Evolutionary conservation across 1,284 basidiomycete species (phyloP), one percentile per base, ranked within the genome.

Genomic region (Exobasidium rhododendri): DNA sequence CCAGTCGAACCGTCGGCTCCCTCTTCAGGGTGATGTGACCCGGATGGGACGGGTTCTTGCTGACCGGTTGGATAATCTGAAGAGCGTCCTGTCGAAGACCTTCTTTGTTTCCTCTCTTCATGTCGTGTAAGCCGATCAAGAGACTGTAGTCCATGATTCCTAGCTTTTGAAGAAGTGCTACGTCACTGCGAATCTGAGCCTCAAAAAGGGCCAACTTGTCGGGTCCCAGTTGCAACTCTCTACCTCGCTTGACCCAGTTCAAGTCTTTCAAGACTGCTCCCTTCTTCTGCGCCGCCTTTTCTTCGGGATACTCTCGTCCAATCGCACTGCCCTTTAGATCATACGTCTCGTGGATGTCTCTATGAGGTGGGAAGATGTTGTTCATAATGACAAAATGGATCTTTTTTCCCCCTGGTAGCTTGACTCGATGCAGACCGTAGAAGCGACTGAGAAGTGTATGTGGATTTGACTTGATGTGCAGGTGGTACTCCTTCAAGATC

Each of bases 311-410:
- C 80, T 89, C 85, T 29, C 94, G 84, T 0, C 94, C 93, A 1
- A 93, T 88, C 0, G 93, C 92, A 46, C 90, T 92, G 0, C 94
- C 94, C 79, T 98, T 98, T 68, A 98, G 84, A 80, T 98, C 94
- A 80, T 91, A 98, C 32, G 94, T 96, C 83, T 97, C 94, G 82
- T 98, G 94, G 52, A 98, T 86, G 80, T 98, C 96, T 70, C 92
- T 88, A 82, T 97, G 94, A 0, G 94, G 90, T 0, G 94, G 94
- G 83, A 98, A 97, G 49, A 98, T 85, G 80, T 98, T 98, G 84
- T 98, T 98, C 94, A 98, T 97, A 82, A 98, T 96, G 61, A 97
- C 92, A 79, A 98, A 98, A 81, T 98, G 94, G 61, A 98, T 97
- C 83, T 98, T 98, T 57, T 86, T 85, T 0, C 94, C 94, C 24